Percentiles rank a stretch among this genome's conserved stretches.
Evolutionary conservation across 306 rosid genomes (phyloP).

Genomic region (Pyrus bretschneideri): DNA sequence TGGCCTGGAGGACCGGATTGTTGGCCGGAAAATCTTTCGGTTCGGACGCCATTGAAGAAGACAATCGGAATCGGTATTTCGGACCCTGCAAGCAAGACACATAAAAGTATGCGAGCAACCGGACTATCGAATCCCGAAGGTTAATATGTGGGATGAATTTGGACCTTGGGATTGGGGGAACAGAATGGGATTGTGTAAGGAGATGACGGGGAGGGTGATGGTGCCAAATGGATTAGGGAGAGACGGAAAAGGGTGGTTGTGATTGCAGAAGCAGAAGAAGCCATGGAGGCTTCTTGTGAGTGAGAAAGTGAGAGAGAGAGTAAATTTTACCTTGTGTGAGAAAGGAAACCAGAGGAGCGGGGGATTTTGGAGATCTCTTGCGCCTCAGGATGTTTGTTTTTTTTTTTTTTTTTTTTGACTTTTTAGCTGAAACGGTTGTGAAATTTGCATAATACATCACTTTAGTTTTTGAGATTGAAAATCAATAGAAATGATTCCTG

Average conservation of each 20-base stretch:
- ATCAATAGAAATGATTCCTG: no score
- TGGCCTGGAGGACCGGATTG: conserved; percentile 69
- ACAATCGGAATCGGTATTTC: conserved; percentile 29
- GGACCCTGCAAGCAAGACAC: conserved; percentile 36
- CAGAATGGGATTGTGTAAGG: conserved; percentile 29
- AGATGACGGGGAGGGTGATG: conserved; percentile 1
- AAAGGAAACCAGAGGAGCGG: not conserved
- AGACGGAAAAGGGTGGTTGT: conserved; percentile 33
- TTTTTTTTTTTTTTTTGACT: no score
- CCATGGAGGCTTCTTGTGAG: conserved; percentile 28
- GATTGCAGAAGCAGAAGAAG: conserved; percentile 28
- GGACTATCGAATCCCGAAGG: not conserved
- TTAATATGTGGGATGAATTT: not conserved
- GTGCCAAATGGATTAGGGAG: conserved; percentile 35
- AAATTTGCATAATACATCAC: no score
- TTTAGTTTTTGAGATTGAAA: no score
- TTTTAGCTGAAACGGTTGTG: no score
- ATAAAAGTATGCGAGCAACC: not conserved
- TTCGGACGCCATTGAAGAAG: conserved; percentile 77
- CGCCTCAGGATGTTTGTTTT: no score
- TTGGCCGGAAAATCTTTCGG: conserved; percentile 57
- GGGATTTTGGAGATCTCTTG: not conserved
- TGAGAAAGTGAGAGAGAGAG: not conserved
- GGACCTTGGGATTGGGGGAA: conserved; percentile 41
- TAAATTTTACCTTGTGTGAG: not conserved